These are phyloP conservation scores for Penicillium italicum DNA, from an alignment of 2,329 filamentous ascomycete species.

Conservation along the genomic window DNA sequence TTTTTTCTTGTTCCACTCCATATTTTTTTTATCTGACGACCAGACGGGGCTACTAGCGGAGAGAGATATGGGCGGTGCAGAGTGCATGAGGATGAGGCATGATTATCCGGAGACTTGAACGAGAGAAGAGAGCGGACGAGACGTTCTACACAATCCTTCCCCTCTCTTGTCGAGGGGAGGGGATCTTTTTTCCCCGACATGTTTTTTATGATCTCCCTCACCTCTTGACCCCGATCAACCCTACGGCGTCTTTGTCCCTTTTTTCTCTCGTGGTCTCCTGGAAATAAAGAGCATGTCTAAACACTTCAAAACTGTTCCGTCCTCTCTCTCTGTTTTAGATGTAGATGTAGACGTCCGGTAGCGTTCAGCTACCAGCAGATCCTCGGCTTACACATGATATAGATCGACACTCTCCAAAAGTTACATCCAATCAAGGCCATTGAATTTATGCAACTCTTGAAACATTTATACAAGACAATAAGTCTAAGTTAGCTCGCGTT, in stretches of 20 bases:
- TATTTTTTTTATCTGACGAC: conserved; percentile 25
- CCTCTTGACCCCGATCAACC: conserved; percentile 27
- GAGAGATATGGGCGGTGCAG: conserved; percentile 17
- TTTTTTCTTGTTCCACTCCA: conserved; percentile 26
- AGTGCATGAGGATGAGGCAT: conserved; percentile 25
- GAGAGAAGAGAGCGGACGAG: conserved; percentile 25
- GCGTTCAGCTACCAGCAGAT: background rate
- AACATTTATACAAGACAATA: background rate
- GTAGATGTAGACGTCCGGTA: conserved; percentile 2
- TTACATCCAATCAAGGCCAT: background rate
- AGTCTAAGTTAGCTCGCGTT: background rate
- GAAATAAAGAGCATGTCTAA: conserved; percentile 33
- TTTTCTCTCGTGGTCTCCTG: conserved; percentile 30
- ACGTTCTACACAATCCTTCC: conserved; percentile 11
- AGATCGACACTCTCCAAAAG: background rate
- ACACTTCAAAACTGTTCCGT: conserved; percentile 23
- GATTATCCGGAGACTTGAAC: conserved; percentile 21
- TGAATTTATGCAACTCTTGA: background rate
- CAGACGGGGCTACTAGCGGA: conserved; percentile 29
- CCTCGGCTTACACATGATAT: background rate
- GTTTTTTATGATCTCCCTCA: conserved; percentile 24
- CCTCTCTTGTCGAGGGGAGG: conserved; percentile 12
- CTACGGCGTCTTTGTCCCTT: conserved; percentile 26
- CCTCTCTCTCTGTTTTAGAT: conserved; percentile 5
- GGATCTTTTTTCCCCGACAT: conserved; percentile 20